Conservation (phyloP, 805 yeast species). For the Metschnikowia cubensis region DNA sequence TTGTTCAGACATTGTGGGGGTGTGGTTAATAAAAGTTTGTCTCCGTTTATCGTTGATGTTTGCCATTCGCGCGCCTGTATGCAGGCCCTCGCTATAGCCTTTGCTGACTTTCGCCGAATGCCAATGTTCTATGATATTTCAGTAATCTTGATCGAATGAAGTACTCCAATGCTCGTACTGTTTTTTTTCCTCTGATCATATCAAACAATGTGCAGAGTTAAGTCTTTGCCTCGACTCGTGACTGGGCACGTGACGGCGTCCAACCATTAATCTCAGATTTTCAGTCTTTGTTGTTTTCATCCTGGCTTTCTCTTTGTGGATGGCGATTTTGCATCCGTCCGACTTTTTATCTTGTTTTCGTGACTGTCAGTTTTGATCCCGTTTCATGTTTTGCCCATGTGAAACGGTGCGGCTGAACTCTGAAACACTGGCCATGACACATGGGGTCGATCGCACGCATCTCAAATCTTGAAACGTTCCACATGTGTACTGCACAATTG, state of each 20-base stretch:
- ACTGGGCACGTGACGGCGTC: too few species aligned
- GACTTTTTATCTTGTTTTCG: background rate
- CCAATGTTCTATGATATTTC: too few species aligned
- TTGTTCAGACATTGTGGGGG: conserved; percentile 16
- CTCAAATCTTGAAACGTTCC: background rate
- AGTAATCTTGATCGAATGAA: too few species aligned
- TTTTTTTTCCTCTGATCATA: too few species aligned
- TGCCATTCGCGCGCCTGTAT: conserved; percentile 6
- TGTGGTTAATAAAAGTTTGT: background rate
- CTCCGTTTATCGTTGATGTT: conserved; percentile 2
- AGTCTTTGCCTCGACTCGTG: too few species aligned
- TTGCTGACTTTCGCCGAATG: too few species aligned
- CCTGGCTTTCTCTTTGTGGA: background rate
- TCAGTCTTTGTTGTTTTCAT: too few species aligned
- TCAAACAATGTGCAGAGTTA: too few species aligned
- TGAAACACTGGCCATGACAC: background rate
- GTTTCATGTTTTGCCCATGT: background rate
- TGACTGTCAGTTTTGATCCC: background rate
- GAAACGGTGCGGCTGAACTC: background rate
- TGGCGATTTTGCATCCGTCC: background rate
- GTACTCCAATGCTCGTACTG: too few species aligned
- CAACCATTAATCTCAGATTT: too few species aligned
- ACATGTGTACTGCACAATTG: background rate
- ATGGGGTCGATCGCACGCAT: background rate
- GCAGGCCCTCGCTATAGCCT: background rate